Evolutionary conservation across 805 yeast genomes (phyloP), one percentile per base, ranked within the genome.

Genomic region (Wickerhamiella nectarea): DNA sequence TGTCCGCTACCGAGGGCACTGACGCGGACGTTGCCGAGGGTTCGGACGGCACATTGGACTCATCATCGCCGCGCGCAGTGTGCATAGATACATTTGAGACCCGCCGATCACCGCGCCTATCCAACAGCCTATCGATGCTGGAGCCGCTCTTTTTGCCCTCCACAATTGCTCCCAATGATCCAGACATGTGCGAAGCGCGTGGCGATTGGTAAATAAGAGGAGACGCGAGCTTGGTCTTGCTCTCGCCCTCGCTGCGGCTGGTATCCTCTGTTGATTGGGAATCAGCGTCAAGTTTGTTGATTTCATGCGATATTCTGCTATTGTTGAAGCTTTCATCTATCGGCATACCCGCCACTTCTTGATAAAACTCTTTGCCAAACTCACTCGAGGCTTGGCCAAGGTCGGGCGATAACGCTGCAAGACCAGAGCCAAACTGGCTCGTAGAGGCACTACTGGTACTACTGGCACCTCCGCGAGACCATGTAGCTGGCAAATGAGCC

Each of bases 401-500:
- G 18, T 39, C 42, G 15, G 33, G 42, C 31, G 42, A 29, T 7
- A 39, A 21, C 29, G 42, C 33, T 15, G 29, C 42, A n/a, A 29
- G 31, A n/a, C 42, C 33, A 21, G 15, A 12, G 6, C 31, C 31
- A 7, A 28, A 28, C 15, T 28, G 31, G 31, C 31, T 28, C 28
- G 28, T 25, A 7, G 31, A 28, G 15, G n/a, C 15, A 12, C 14
- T 12, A 5, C 14, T 12, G 14, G 31, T 28, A 6, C 31, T n/a
- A 10, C 31, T 7, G 17, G 25, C 36, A n/a, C 29, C 36, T 15
- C 35, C 20, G 12, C 42, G 42, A 9, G 36, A 28, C 42, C 42
- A 39, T 22, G 42, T 21, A 14, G 42, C 42, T 14, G 42, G 42
- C 15, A 39, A 39, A 39, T 39, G 42, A 9, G 42, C 42, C 34